Evolutionary conservation across 352 stramenopile species (phyloP).

Genomic region (Phytophthora citrophthora): DNA sequence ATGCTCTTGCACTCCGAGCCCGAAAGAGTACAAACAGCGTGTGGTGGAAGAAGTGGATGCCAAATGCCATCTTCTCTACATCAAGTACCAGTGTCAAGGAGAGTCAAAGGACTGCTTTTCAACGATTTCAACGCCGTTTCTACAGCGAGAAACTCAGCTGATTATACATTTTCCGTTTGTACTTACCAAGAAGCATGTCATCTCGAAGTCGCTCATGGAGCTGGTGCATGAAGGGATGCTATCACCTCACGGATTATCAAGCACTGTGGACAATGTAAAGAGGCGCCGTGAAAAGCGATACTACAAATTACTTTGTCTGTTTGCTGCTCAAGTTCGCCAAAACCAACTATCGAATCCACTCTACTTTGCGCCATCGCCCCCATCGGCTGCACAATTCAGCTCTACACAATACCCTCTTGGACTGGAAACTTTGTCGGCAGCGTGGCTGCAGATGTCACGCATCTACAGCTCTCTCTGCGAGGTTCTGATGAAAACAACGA

Average conservation of each 20-base stretch:
- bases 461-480: slow-evolving; percentile 5
- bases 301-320: too few relatives aligned
- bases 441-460: neutral
- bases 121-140: too few relatives aligned
- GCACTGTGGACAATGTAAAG: slow-evolving; percentile 1
- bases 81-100: slow-evolving; percentile 13
- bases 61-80: slow-evolving; percentile 15
- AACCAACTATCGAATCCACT: too few relatives aligned
- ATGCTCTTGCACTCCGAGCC: neutral
- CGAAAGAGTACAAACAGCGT: slow-evolving; percentile 17
- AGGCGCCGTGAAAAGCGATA: too few relatives aligned
- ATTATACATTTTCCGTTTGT: too few relatives aligned
- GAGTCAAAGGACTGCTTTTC: too few relatives aligned
- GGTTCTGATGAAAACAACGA: neutral
- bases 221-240: slow-evolving; percentile 8
- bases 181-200: neutral
- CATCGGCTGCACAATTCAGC: too few relatives aligned
- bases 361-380: too few relatives aligned
- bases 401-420: too few relatives aligned
- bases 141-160: too few relatives aligned
- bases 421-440: neutral
- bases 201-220: neutral
- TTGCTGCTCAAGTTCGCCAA: too few relatives aligned
- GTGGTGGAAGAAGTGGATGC: neutral
- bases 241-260: slow-evolving; percentile 1